Conservation (phyloP, 176 grass and related monocot species). For the Oryza australiensis region DNA sequence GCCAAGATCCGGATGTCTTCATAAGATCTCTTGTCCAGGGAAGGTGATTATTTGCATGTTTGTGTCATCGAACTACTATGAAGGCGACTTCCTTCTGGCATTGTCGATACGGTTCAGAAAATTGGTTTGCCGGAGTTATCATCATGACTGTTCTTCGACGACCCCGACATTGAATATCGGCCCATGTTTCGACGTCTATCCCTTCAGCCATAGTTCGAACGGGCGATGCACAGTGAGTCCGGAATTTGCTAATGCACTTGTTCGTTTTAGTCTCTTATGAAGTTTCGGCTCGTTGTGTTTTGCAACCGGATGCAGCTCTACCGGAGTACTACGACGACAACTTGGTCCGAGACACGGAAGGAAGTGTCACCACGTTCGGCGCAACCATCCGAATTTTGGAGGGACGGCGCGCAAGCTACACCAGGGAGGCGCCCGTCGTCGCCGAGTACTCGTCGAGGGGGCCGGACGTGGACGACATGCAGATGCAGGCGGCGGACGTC, state of each 20-base stretch:
- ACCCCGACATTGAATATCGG: constrained; percentile 44
- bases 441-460: constrained; percentile 82
- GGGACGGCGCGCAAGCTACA: constrained; percentile 72
- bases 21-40: constrained; percentile 54
- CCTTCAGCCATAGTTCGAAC: constrained; percentile 57
- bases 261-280: background rate
- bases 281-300: background rate
- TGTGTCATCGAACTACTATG: constrained; percentile 35
- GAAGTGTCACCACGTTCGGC: constrained; percentile 45
- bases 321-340: constrained; percentile 64
- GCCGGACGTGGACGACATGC: constrained; percentile 61
- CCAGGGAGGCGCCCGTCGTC: constrained; percentile 47
- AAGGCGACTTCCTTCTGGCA: constrained; percentile 6
- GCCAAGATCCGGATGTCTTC: constrained; percentile 43
- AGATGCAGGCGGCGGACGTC: constrained; percentile 59
- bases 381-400: constrained; percentile 60
- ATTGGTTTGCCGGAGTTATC: constrained; percentile 64
- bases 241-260: background rate
- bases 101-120: constrained; percentile 53
- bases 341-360: constrained; percentile 38
- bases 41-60: constrained; percentile 72
- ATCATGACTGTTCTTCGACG: constrained; percentile 34
- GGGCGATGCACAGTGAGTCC: constrained; percentile 42
- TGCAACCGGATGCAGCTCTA: constrained; percentile 35
- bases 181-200: constrained; percentile 38